phyloP scores from a whole-genome alignment of 2,329 filamentous ascomycete species.

The Remersonia thermophila region DNA sequence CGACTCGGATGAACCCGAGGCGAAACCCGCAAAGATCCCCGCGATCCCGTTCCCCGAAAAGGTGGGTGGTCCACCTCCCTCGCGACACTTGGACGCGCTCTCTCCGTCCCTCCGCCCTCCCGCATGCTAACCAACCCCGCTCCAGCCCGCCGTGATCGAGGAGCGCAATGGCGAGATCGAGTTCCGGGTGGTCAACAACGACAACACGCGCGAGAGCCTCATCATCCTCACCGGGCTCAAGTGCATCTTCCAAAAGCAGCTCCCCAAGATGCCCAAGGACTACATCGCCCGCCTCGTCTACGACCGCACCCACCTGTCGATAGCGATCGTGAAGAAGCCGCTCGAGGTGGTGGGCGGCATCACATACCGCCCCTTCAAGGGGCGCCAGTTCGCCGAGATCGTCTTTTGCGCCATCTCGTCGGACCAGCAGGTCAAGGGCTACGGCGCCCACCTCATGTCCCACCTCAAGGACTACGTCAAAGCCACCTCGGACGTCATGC shows the following conservation, averaged over 20 bases:
- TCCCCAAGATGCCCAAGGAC: constrained; percentile 98
- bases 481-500: constrained; percentile 91
- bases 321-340: constrained; percentile 94
- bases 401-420: constrained; percentile 97
- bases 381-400: constrained; percentile 89
- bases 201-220: constrained; percentile 72
- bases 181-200: constrained; percentile 96
- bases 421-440: constrained; percentile 97
- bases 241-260: constrained; percentile 95
- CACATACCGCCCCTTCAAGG: constrained; percentile 88
- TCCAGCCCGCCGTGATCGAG: constrained; percentile 74
- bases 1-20: constrained; percentile 31
- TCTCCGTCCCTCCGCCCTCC: neutral
- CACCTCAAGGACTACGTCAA: constrained; percentile 98
- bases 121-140: constrained; percentile 17
- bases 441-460: constrained; percentile 94
- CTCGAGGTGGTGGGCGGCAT: constrained; percentile 94
- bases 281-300: constrained; percentile 97
- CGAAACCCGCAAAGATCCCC: constrained; percentile 44
- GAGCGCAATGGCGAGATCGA: constrained; percentile 91
- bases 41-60: constrained; percentile 80
- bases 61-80: constrained; percentile 32
- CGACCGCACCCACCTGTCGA: constrained; percentile 88
- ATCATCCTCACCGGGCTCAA: constrained; percentile 94
- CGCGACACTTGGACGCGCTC: no score